These are phyloP conservation scores for Colletotrichum coccodes DNA, from an alignment of 2,329 filamentous ascomycete genomes.

Conservation along the genomic window DNA sequence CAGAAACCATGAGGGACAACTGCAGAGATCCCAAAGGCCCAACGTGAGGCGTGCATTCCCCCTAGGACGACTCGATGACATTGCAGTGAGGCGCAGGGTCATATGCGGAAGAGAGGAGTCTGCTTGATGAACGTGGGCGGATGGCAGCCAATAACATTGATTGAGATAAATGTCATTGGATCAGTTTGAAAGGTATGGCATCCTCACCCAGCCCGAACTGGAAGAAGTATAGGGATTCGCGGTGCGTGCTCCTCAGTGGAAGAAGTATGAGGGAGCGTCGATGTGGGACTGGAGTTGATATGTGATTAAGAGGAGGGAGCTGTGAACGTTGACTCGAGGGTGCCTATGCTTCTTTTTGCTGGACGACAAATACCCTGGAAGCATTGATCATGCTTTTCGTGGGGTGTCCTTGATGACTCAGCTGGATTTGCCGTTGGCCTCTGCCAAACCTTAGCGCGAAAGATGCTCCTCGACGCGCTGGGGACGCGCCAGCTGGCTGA, in stretches of 20 bases:
- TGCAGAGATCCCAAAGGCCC: not conserved
- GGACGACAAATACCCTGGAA: not conserved
- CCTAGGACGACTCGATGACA: slow-evolving; percentile 6
- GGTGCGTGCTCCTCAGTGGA: not conserved
- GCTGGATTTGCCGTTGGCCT: not conserved
- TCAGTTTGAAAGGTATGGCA: not conserved
- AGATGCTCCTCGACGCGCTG: slow-evolving; percentile 18
- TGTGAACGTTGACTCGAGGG: not conserved
- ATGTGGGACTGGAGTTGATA: not conserved
- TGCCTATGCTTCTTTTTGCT: not conserved
- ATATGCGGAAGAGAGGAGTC: slow-evolving; percentile 5
- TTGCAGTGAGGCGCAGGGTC: slow-evolving; percentile 20
- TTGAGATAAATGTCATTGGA: not conserved
- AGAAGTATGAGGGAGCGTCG: not conserved
- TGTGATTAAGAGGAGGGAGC: not conserved
- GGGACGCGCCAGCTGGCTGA: not conserved
- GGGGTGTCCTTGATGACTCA: slow-evolving; percentile 4
- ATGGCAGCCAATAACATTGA: slow-evolving; percentile 14
- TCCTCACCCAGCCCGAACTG: not conserved
- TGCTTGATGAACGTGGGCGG: slow-evolving; percentile 24
- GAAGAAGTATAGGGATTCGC: not conserved
- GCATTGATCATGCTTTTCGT: not conserved
- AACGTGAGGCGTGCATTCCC: slow-evolving; percentile 15
- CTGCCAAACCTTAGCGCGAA: slow-evolving; percentile 10
- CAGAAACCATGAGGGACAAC: not conserved